A percentile compares a stretch with the other conserved stretches of the same genome.
Conservation (phyloP, 73 alveolate genomes). For the Paramecium octaurelia region DNA sequence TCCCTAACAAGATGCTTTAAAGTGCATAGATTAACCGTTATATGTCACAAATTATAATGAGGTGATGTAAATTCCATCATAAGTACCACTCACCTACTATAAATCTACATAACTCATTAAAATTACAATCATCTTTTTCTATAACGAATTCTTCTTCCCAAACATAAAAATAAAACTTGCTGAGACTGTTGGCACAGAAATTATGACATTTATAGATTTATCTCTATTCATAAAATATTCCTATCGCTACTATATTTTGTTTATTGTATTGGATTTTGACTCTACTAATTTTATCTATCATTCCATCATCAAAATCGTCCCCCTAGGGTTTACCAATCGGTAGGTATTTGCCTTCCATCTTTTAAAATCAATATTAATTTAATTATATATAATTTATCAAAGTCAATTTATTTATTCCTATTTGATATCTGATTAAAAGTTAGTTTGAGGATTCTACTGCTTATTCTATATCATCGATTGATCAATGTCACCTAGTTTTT, state of each 20-base stretch:
- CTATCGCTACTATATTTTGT: not conserved
- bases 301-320: not conserved
- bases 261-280: not conserved
- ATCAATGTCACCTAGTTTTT: not conserved
- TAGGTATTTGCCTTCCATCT: not conserved
- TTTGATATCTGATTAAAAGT: not conserved
- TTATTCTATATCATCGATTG: not conserved
- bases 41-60: not conserved
- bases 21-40: not conserved
- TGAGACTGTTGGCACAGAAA: not conserved
- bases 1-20: not conserved
- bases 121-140: not conserved
- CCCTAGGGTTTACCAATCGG: not conserved
- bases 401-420: not conserved
- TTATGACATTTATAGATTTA: not conserved
- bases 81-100: not conserved
- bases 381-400: not conserved
- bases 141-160: not conserved
- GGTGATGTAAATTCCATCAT: not conserved
- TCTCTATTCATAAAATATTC: not conserved
- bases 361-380: not conserved
- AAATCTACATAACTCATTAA: not conserved
- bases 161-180: not conserved
- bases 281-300: not conserved
- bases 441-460: not conserved